Evolutionary conservation across 805 yeast species (phyloP).

Genomic region (Wickerhamiella parazyma): DNA sequence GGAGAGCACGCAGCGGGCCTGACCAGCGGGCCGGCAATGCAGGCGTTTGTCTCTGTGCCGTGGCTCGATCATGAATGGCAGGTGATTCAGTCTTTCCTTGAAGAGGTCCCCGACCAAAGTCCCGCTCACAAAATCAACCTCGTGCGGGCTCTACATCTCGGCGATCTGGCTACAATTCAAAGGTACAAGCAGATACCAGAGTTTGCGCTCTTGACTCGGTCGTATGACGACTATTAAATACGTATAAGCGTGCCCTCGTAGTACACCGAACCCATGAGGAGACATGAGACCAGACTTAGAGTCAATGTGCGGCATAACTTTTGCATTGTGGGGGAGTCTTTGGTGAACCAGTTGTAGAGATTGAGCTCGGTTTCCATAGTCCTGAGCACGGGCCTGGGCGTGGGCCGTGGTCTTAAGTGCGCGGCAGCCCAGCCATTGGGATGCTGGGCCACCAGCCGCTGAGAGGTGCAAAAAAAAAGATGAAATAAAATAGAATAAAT

Average conservation of each 20-base stretch:
- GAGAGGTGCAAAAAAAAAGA: no score
- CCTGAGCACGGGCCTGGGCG: no score
- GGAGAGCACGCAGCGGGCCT: constrained; percentile 3
- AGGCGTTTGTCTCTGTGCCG: constrained; percentile 6
- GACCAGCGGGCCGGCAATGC: background rate
- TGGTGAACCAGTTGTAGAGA: no score
- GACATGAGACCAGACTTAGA: background rate
- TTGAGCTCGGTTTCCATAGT: no score
- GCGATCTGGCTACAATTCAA: constrained; percentile 9
- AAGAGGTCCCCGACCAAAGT: background rate
- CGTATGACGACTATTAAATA: constrained; percentile 3
- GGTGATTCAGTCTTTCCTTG: constrained; percentile 1
- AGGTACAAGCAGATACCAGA: background rate
- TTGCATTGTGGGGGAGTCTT: no score
- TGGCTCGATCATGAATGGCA: constrained; percentile 9
- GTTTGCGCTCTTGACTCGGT: background rate
- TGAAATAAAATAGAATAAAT: no score
- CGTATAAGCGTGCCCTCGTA: background rate
- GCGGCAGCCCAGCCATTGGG: no score
- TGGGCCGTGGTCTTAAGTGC: no score
- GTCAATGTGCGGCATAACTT: background rate
- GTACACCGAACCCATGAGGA: background rate
- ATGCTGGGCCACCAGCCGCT: no score
- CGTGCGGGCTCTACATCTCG: constrained; percentile 10
- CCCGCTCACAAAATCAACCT: constrained; percentile 9